Conservation (phyloP, 768 basidiomycete species). For the Phlegmacium glaucopus region DNA sequence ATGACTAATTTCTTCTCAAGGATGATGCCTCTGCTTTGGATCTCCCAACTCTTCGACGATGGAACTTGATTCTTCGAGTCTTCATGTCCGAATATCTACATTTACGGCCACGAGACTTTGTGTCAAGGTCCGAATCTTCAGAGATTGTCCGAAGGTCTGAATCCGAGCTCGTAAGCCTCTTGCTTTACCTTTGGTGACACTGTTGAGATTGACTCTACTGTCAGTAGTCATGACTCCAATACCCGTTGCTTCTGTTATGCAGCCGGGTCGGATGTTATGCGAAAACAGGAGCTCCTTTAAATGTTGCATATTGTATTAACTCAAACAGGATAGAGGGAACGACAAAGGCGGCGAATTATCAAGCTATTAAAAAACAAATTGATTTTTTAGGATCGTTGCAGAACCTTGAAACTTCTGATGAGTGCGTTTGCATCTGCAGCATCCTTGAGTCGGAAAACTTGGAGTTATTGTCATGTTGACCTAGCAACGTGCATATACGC, state of each 20-base stretch:
- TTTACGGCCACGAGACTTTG: conserved; percentile 47
- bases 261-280: no score
- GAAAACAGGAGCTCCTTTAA: no score
- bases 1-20: conserved; percentile 34
- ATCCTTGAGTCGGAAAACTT: conserved; percentile 10
- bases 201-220: not conserved
- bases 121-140: conserved; percentile 21
- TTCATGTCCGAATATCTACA: conserved; percentile 91
- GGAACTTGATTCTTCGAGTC: conserved; percentile 86
- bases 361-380: not conserved
- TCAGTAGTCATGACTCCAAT: not conserved
- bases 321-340: no score
- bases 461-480: not conserved
- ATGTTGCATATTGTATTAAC: no score
- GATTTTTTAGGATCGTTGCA: conserved; percentile 10
- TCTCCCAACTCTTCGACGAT: conserved; percentile 78
- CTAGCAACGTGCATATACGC: not conserved
- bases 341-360: not conserved
- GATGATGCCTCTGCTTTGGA: conserved; percentile 89
- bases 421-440: conserved; percentile 20
- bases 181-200: not conserved
- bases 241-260: no score
- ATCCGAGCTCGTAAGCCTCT: conserved; percentile 41
- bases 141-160: conserved; percentile 31
- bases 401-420: conserved; percentile 16